Conservation (phyloP, 2,329 filamentous ascomycete species). For the Hypoxylon sp. region DNA sequence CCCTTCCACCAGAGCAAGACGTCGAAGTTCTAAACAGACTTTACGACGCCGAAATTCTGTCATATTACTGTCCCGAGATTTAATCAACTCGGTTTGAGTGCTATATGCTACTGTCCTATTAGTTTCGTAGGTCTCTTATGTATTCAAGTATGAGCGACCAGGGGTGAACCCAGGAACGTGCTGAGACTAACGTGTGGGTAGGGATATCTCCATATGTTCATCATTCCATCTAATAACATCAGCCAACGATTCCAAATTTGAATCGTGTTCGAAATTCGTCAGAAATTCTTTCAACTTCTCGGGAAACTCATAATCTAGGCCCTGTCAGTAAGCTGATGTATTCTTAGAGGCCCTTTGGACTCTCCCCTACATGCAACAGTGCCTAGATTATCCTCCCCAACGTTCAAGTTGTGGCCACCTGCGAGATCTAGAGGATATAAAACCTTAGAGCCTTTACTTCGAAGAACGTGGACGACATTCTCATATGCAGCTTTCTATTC, state of each 20-base stretch:
- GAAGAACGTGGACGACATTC: background rate
- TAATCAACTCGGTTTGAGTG: background rate
- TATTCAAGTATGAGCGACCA: background rate
- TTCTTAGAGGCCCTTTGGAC: too few relatives aligned
- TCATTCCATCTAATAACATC: too few relatives aligned
- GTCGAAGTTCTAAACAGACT: background rate
- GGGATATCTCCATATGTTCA: background rate
- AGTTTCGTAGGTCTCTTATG: background rate
- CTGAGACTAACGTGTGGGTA: background rate
- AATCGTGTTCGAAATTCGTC: too few relatives aligned
- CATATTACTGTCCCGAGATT: background rate
- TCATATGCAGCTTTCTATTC: background rate
- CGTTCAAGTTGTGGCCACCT: too few relatives aligned
- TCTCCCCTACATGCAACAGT: too few relatives aligned
- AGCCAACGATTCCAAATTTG: too few relatives aligned
- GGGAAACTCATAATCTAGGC: too few relatives aligned
- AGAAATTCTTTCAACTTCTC: too few relatives aligned
- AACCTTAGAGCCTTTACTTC: too few relatives aligned
- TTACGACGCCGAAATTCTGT: background rate
- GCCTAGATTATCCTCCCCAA: too few relatives aligned
- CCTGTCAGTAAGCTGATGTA: too few relatives aligned
- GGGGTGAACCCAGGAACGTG: background rate
- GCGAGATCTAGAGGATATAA: too few relatives aligned
- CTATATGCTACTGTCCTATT: background rate
- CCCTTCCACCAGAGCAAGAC: background rate